phyloP scores from a whole-genome alignment of 352 stramenopile genomes.

The Blastocystis hominis region DNA sequence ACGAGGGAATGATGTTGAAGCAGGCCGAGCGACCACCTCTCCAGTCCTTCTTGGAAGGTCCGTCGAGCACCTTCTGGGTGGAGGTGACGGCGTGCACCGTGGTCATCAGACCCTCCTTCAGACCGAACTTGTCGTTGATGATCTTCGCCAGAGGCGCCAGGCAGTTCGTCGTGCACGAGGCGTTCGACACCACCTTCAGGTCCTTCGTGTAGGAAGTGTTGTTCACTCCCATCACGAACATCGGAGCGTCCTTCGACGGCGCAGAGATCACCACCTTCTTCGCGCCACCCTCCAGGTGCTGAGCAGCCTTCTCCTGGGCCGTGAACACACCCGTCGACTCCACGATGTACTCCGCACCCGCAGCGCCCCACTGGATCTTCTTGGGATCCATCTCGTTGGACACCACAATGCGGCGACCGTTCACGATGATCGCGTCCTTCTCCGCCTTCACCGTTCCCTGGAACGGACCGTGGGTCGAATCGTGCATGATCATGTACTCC shows the following conservation, averaged over 20 bases:
- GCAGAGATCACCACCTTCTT: slow-evolving; percentile 94
- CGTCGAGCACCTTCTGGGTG: slow-evolving; percentile 91
- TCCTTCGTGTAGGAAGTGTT: slow-evolving; percentile 80
- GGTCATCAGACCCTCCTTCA: slow-evolving; percentile 94
- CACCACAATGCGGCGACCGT: slow-evolving; percentile 82
- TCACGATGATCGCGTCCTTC: slow-evolving; percentile 76
- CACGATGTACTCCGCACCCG: slow-evolving; percentile 84
- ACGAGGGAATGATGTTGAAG: slow-evolving; percentile 98
- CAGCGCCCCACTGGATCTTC: slow-evolving; percentile 80
- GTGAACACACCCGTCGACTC: slow-evolving; percentile 80
- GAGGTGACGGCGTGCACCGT: slow-evolving; percentile 95
- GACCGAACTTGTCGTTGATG: slow-evolving; percentile 93
- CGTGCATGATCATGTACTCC: slow-evolving; percentile 80
- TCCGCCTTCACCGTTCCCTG: slow-evolving; percentile 74
- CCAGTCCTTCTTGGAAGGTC: slow-evolving; percentile 94
- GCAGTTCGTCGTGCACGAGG: slow-evolving; percentile 97
- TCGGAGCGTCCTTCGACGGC: slow-evolving; percentile 88
- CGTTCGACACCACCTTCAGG: slow-evolving; percentile 92
- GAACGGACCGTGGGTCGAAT: slow-evolving; percentile 83
- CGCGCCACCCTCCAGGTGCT: slow-evolving; percentile 81
- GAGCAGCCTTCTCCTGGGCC: slow-evolving; percentile 76
- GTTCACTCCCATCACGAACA: slow-evolving; percentile 97
- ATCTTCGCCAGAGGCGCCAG: slow-evolving; percentile 93
- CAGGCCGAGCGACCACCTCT: slow-evolving; percentile 84
- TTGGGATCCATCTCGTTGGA: slow-evolving; percentile 83